These are phyloP conservation scores for Leishmania mexicana DNA, from an alignment of 208 protist genomes.

Conservation along the genomic window DNA sequence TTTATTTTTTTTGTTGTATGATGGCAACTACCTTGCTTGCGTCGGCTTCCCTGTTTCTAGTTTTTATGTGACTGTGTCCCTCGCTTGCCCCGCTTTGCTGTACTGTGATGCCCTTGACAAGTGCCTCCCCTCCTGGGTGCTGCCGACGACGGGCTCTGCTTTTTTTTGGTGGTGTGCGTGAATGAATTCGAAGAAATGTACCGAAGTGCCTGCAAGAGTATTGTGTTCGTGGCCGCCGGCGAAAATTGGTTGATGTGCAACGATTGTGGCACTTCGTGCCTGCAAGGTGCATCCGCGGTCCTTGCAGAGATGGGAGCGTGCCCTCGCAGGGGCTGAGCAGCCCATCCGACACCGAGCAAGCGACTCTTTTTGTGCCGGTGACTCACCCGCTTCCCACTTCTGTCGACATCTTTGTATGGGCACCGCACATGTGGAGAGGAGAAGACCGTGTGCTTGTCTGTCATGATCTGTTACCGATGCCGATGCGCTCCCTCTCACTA, in stretches of 20 bases:
- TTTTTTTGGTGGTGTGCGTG: not conserved
- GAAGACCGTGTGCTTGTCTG: not conserved
- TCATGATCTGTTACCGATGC: not conserved
- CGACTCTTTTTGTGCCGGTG: not conserved
- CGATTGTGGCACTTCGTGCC: not conserved
- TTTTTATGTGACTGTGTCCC: not conserved
- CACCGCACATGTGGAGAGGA: not conserved
- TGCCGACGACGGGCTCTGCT: not conserved
- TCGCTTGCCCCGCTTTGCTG: not conserved
- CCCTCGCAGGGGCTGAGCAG: not conserved
- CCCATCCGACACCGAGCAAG: not conserved
- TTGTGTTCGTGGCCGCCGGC: not conserved
- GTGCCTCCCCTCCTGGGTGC: not conserved
- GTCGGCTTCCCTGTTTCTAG: not conserved
- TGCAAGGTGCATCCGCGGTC: not conserved
- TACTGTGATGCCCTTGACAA: not conserved
- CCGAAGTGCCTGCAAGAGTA: not conserved
- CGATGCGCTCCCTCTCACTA: not conserved
- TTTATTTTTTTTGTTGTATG: slow-evolving; percentile 3
- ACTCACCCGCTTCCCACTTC: not conserved
- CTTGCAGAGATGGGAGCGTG: not conserved
- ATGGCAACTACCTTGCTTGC: not conserved
- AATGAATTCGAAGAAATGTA: not conserved
- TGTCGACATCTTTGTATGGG: not conserved
- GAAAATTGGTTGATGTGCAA: not conserved